Percentiles rank a stretch among this genome's conserved stretches.
These are phyloP conservation scores for Penicillium palitans DNA, from an alignment of 2,329 filamentous ascomycete genomes.

Conservation along the genomic window DNA sequence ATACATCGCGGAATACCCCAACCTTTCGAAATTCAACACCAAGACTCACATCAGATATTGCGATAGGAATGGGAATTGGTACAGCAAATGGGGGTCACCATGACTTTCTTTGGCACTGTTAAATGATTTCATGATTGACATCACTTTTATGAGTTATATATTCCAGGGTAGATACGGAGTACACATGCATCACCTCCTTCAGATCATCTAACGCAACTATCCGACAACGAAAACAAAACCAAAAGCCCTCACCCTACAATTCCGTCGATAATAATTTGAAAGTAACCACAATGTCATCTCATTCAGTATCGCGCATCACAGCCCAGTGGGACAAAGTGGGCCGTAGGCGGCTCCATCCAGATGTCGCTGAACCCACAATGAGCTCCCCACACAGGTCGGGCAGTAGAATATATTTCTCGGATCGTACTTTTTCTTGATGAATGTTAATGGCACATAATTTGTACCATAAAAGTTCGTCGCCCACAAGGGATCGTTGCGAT, in stretches of 20 bases:
- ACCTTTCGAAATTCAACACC: background rate
- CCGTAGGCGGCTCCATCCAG: constrained; percentile 2
- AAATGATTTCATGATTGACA: background rate
- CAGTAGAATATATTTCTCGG: background rate
- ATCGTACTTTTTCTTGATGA: background rate
- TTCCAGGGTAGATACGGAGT: background rate
- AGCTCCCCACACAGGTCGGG: background rate
- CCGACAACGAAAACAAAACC: background rate
- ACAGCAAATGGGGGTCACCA: background rate
- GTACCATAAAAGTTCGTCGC: background rate
- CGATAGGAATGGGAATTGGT: background rate
- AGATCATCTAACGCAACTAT: too few relatives aligned
- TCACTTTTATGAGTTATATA: background rate
- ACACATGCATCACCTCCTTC: background rate
- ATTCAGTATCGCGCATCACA: background rate
- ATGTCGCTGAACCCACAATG: background rate
- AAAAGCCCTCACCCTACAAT: background rate
- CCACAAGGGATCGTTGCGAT: constrained; percentile 20
- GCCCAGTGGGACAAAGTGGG: constrained; percentile 9
- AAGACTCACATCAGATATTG: background rate
- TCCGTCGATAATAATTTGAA: background rate
- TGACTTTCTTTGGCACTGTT: background rate
- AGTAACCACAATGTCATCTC: background rate
- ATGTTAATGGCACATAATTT: background rate
- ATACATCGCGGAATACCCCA: background rate